Percentiles rank a stretch among this genome's conserved stretches.
These are phyloP conservation scores for Canna indica DNA, from an alignment of 176 grass and related monocot species.

Conservation along the genomic window DNA sequence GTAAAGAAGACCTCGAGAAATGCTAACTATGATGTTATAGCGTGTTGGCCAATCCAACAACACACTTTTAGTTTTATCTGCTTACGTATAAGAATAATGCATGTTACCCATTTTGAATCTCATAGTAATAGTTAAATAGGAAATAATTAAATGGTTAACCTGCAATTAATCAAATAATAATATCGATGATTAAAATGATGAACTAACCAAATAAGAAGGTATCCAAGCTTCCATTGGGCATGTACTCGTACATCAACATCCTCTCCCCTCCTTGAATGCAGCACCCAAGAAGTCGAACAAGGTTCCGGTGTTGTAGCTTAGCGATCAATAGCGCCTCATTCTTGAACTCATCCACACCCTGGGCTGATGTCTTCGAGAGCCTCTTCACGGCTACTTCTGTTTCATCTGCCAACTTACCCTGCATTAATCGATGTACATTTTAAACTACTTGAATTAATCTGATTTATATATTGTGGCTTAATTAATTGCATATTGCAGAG, in stretches of 20 bases:
- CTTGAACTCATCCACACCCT: constrained; percentile 1
- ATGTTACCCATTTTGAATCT: too few species aligned
- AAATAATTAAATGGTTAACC: too few species aligned
- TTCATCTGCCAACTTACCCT: not conserved
- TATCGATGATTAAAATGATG: too few species aligned
- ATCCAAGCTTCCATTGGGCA: constrained; percentile 12
- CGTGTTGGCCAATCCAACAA: not conserved
- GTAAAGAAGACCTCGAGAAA: constrained; percentile 1
- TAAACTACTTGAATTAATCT: too few species aligned
- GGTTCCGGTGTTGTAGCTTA: not conserved
- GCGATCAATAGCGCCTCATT: not conserved
- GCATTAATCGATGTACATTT: not conserved
- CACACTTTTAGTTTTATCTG: not conserved
- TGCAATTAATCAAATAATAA: too few species aligned
- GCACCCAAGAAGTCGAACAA: constrained; percentile 1
- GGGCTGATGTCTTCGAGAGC: not conserved
- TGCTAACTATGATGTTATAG: not conserved
- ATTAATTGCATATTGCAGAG: not conserved
- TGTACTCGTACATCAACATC: constrained; percentile 1
- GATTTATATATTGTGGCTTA: too few species aligned
- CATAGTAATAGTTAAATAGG: too few species aligned
- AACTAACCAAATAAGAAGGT: constrained; percentile 3
- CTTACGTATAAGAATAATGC: not conserved
- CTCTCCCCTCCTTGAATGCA: not conserved
- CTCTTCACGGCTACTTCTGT: not conserved